Conservation (phyloP, 805 yeast genomes). For the Saturnispora serradocipensis region DNA sequence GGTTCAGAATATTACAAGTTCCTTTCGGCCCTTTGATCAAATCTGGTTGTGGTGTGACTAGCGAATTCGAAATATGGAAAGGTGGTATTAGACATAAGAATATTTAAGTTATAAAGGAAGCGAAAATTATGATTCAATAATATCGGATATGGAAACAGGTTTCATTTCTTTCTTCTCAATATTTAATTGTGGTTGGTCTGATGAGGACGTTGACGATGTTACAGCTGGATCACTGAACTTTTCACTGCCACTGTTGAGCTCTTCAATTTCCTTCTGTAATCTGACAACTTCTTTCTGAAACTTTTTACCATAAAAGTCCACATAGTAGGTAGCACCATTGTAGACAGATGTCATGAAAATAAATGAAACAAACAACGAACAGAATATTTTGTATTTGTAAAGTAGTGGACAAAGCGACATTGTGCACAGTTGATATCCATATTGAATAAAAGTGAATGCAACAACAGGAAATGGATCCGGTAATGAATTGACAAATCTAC, state of each 20-base stretch:
- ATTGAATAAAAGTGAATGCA: constrained; percentile 81
- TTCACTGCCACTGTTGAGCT: neutral
- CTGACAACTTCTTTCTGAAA: constrained; percentile 76
- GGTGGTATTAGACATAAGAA: constrained; percentile 26
- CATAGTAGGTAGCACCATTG: constrained; percentile 91
- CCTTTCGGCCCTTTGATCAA: constrained; percentile 24
- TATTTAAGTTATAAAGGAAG: neutral
- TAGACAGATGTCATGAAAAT: constrained; percentile 78
- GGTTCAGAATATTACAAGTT: constrained; percentile 22
- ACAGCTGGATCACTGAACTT: neutral
- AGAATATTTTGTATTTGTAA: constrained; percentile 60
- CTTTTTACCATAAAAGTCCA: constrained; percentile 84
- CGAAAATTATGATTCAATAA: neutral
- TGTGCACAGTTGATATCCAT: constrained; percentile 73
- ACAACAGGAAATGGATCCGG: constrained; percentile 83
- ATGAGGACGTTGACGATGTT: neutral
- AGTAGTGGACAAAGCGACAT: constrained; percentile 89
- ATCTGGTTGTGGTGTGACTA: constrained; percentile 13
- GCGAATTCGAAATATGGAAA: constrained; percentile 29
- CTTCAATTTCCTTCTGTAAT: constrained; percentile 59
- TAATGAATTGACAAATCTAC: constrained; percentile 67
- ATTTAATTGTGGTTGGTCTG: neutral
- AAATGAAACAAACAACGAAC: constrained; percentile 54
- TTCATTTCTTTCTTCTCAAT: neutral
- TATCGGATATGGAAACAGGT: neutral